A percentile compares a stretch with the other conserved stretches of the same genome.
These are phyloP conservation scores for Sparassis latifolia DNA, from an alignment of 1,284 basidiomycete genomes.

Conservation along the genomic window DNA sequence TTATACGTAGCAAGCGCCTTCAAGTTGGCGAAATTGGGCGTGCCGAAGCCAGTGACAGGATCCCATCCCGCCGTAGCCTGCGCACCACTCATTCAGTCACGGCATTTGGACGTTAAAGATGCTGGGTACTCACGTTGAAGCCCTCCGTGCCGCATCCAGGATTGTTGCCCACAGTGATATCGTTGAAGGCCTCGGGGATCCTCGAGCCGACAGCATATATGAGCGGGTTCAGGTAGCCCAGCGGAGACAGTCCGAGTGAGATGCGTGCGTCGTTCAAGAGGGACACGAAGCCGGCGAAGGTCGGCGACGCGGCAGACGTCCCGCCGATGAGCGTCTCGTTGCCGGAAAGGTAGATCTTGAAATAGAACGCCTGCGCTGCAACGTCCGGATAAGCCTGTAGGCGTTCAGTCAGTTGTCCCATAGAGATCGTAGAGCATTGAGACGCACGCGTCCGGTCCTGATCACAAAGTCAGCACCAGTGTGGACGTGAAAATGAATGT, in stretches of 20 bases:
- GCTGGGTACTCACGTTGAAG: conserved; percentile 19
- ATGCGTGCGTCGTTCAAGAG: conserved; percentile 53
- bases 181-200: conserved; percentile 32
- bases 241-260: conserved; percentile 30
- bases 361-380: conserved; percentile 31
- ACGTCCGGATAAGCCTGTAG: conserved; percentile 32
- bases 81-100: neutral
- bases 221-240: conserved; percentile 47
- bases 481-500: conserved; percentile 6
- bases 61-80: conserved; percentile 31
- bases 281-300: conserved; percentile 43
- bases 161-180: conserved; percentile 33
- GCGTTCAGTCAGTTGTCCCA: neutral
- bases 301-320: conserved; percentile 49
- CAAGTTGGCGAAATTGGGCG: conserved; percentile 25
- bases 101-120: neutral
- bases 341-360: conserved; percentile 24
- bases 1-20: conserved; percentile 11
- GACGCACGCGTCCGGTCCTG: conserved; percentile 14
- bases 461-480: neutral
- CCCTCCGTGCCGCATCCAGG: conserved; percentile 24
- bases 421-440: neutral
- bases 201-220: conserved; percentile 26
- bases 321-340: conserved; percentile 32
- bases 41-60: conserved; percentile 29